Evolutionary conservation across 768 basidiomycete genomes (phyloP), one percentile per base, ranked within the genome.

Genomic region (Kwoniella botswanensis): DNA sequence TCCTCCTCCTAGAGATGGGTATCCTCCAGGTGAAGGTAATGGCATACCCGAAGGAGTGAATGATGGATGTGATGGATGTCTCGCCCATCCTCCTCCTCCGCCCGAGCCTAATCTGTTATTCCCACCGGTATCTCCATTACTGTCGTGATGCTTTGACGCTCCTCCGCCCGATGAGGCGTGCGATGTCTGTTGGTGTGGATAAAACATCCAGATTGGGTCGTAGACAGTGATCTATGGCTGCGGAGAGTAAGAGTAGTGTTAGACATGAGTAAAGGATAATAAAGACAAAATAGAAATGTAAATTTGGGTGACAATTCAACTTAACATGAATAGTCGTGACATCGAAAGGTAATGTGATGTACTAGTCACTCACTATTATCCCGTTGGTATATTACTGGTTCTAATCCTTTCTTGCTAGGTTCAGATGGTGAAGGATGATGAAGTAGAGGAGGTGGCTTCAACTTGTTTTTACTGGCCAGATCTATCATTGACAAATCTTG

Each of bases 121-220:
- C 44, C 62, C 66, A 21, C 43, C 65, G 6, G 63, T 46, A 64
- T 70, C 68, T 63, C 68, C 68, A 64, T 71, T 71, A 52, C 67
- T 63, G 68, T 76, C 72, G 71, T 76, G 75, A 58, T 68, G 70
- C 58, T 76, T 76, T 10, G 75, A 71, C 15, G 71, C 58, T n/a
- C 59, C 59, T 61, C 67, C 67, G 67, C 67, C 60, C 62, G 68
- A 71, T 21, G 71, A 44, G 50, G 71, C 43, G 24, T 65, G 71
- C 24, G 56, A 58, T 43, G 70, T 53, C 66, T 74, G 73, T 22
- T 71, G 71, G 41, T 75, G 74, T 50, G 72, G 67, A 66, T 76
- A 76, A 64, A 71, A 76, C 75, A 76, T 76, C 55, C 69, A 76
- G 66, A 56, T 62, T 35, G 57, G 42, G 22, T 64, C 21, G 59